Conservation (phyloP, 2,329 filamentous ascomycete genomes). For the Ustulina deusta region DNA sequence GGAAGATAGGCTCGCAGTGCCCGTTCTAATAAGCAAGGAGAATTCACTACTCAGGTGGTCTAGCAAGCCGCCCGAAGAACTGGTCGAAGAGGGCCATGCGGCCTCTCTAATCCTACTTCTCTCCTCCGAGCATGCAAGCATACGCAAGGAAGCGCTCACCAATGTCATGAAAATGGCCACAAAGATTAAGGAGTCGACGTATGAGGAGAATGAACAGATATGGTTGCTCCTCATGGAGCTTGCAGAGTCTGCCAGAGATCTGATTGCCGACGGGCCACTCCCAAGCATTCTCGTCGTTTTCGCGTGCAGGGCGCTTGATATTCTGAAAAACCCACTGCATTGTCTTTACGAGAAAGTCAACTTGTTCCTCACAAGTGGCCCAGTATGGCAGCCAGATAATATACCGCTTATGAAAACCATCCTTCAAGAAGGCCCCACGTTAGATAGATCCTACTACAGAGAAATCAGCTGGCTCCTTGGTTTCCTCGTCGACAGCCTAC, state of each 20-base stretch:
- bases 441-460: constrained; percentile 50
- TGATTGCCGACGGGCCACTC: constrained; percentile 68
- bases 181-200: constrained; percentile 74
- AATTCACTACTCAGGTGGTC: constrained; percentile 73
- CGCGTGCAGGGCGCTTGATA: constrained; percentile 74
- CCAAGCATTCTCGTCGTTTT: constrained; percentile 83
- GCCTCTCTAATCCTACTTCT: constrained; percentile 79
- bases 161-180: constrained; percentile 74
- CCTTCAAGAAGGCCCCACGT: constrained; percentile 62
- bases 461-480: constrained; percentile 52
- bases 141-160: constrained; percentile 81
- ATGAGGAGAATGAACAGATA: constrained; percentile 80
- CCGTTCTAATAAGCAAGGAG: constrained; percentile 62
- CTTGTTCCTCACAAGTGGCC: constrained; percentile 81
- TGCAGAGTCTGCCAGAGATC: constrained; percentile 74
- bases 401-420: constrained; percentile 77
- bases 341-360: constrained; percentile 89
- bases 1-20: constrained; percentile 63
- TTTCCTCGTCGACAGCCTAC: constrained; percentile 50
- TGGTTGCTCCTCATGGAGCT: constrained; percentile 85
- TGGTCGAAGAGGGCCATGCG: constrained; percentile 81
- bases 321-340: constrained; percentile 82
- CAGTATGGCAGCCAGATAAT: constrained; percentile 79
- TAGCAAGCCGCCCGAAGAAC: constrained; percentile 80
- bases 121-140: constrained; percentile 77